Conservation (phyloP, 2,329 filamentous ascomycete species). For the Periconia digitata region DNA sequence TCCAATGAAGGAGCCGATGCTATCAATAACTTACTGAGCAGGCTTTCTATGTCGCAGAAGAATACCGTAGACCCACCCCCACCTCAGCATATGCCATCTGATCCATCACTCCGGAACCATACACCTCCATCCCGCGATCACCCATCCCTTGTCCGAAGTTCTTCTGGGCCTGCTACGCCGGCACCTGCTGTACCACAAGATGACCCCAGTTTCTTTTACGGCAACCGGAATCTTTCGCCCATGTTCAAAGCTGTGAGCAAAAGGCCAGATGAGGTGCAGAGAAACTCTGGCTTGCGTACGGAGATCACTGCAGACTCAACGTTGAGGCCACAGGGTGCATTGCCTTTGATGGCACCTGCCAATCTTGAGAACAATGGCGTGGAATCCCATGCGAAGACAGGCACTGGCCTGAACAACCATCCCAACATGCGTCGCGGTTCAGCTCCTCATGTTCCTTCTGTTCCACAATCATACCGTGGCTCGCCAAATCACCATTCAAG, state of each 20-base stretch:
- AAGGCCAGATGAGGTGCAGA: conserved; percentile 44
- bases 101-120: conserved; percentile 28
- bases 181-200: conserved; percentile 25
- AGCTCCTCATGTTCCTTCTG: conserved; percentile 26
- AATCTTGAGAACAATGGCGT: conserved; percentile 23
- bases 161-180: conserved; percentile 39
- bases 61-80: conserved; percentile 25
- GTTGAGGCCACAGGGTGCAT: conserved; percentile 21
- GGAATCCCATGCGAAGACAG: conserved; percentile 15
- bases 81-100: conserved; percentile 22
- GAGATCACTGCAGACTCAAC: conserved; percentile 43
- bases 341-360: conserved; percentile 21
- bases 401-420: conserved; percentile 15
- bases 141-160: conserved; percentile 30
- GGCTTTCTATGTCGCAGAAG: conserved; percentile 41
- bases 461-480: conserved; percentile 20
- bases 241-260: conserved; percentile 48
- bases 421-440: conserved; percentile 26
- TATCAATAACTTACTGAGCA: conserved; percentile 48
- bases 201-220: conserved; percentile 37
- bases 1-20: conserved; percentile 49
- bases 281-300: conserved; percentile 48
- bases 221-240: conserved; percentile 52
- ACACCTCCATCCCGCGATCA: conserved; percentile 45
- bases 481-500: conserved; percentile 25